These are phyloP conservation scores for Trichosporon inkin DNA, from an alignment of 1,284 basidiomycete genomes.

Conservation along the genomic window DNA sequence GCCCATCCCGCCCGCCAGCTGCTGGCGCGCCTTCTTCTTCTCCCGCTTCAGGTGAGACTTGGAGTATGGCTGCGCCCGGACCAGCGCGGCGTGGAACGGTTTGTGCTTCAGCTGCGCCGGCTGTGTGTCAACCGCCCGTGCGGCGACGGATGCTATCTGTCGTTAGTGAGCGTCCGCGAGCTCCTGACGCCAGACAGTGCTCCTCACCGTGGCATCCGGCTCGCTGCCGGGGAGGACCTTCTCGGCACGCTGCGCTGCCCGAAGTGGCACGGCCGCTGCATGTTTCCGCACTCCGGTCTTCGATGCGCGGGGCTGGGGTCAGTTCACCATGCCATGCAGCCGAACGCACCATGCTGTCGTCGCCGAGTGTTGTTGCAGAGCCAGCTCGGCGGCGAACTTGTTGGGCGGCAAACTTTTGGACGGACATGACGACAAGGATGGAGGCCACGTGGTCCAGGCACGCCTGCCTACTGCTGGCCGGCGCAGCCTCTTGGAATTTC, in stretches of 20 bases:
- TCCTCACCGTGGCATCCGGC: conserved; percentile 8
- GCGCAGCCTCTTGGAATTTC: too few relatives aligned
- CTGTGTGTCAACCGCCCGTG: neutral
- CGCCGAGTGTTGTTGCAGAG: neutral
- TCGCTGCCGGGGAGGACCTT: conserved; percentile 24
- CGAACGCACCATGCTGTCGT: conserved; percentile 14
- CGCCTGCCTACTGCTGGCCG: neutral
- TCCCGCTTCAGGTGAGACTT: conserved; percentile 43
- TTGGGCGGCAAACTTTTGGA: conserved; percentile 8
- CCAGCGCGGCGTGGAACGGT: conserved; percentile 18
- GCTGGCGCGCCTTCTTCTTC: conserved; percentile 41
- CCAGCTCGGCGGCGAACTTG: neutral
- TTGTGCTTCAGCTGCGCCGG: conserved; percentile 9
- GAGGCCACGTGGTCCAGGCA: neutral
- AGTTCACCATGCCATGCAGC: neutral
- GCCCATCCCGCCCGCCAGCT: conserved; percentile 34
- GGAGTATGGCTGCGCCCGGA: conserved; percentile 42
- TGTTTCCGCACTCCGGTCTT: conserved; percentile 25
- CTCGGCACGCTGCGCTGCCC: conserved; percentile 20
- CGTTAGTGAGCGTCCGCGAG: neutral
- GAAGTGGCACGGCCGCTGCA: conserved; percentile 27
- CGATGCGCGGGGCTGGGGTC: conserved; percentile 30
- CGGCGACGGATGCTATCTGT: conserved; percentile 16
- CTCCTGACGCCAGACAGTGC: neutral
- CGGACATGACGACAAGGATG: neutral